These are phyloP conservation scores for Jatropha multifida DNA, from an alignment of 441 rosid species.

Conservation along the genomic window DNA sequence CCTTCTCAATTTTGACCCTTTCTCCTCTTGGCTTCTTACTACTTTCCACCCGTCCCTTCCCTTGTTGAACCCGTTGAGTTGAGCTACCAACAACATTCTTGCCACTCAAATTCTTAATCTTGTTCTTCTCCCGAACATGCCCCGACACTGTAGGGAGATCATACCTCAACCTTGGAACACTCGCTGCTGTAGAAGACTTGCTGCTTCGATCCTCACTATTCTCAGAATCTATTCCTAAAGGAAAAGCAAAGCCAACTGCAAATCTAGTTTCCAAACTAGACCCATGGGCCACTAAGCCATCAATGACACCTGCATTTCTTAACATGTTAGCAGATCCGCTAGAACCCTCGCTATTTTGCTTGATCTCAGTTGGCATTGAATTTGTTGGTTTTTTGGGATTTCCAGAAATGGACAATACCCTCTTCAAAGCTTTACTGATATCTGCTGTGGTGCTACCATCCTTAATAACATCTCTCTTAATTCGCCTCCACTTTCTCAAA, in stretches of 20 bases:
- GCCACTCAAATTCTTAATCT: conserved; percentile 44
- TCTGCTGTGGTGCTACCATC: conserved; percentile 43
- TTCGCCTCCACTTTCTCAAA: conserved; percentile 73
- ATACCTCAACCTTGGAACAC: conserved; percentile 50
- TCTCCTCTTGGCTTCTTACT: conserved; percentile 80
- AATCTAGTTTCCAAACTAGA: conserved; percentile 50
- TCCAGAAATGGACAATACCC: conserved; percentile 44
- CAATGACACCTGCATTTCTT: conserved; percentile 28
- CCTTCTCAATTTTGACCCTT: conserved; percentile 73
- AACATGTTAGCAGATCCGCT: conserved; percentile 38
- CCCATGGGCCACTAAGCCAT: conserved; percentile 37
- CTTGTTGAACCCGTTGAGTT: conserved; percentile 42
- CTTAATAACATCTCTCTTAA: conserved; percentile 50
- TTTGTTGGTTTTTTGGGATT: conserved; percentile 36
- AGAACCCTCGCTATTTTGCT: conserved; percentile 42
- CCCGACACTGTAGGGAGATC: conserved; percentile 42
- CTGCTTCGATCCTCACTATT: conserved; percentile 73
- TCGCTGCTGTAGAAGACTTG: conserved; percentile 79
- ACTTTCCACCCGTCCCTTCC: conserved; percentile 50
- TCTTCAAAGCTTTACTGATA: conserved; percentile 47
- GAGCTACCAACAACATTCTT: conserved; percentile 39
- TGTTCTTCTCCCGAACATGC: conserved; percentile 45
- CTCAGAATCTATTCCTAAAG: conserved; percentile 60
- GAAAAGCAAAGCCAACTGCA: conserved; percentile 47
- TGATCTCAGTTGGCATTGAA: conserved; percentile 30